Base-by-base conservation (phyloP, 768 basidiomycete genomes). In the Lentinula lateritia region DNA sequence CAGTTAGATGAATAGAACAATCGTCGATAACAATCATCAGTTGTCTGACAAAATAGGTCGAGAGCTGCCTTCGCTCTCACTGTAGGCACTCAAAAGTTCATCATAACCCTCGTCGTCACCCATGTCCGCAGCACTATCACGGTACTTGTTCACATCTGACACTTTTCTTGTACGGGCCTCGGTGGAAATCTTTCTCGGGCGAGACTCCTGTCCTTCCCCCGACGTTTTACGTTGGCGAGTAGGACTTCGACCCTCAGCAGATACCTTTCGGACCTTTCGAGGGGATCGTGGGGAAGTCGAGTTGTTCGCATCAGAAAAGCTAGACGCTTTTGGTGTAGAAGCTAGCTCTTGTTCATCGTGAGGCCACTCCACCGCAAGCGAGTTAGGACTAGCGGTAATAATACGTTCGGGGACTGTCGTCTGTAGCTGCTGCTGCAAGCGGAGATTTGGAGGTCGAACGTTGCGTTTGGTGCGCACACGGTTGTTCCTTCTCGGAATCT, bases 71-170 rank as follows among this genome's bases (percentile, higher is more conserved):
- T 90, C 89, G 67, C 90, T 90, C 74, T 92, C 90, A 56, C 46
- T 48, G 67, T 92, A 92, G 18, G 90, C 90, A 69, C 87, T 90
- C 62, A 92, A 72, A 59, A 92, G 68, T 12, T 91, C 90, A 65
- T 87, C 89, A 59, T 90, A 91, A 3, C 88, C 83, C 52, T 69
- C 82, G 69, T 84, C 83, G 65, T 92, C 90, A 62, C 90, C 89
- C 62, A 91, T 89, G 58, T 88, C 87, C 0, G 87, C 89, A 20
- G 80, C 83, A 68, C 87, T 90, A 39, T 87, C 85, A 42, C 83
- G 76, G 50, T 72, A 68, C 58, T 71, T 75, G 65, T 71, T 76
- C 38, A 70, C 76, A 53, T 71, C 80, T 48, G 70, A 84, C 4
- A 74, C 63, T 69, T 87, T 89, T 43, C 83, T 75, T 18, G 72